Conservation (phyloP, 2,329 filamentous ascomycete species). For the Didymella lethalis region DNA sequence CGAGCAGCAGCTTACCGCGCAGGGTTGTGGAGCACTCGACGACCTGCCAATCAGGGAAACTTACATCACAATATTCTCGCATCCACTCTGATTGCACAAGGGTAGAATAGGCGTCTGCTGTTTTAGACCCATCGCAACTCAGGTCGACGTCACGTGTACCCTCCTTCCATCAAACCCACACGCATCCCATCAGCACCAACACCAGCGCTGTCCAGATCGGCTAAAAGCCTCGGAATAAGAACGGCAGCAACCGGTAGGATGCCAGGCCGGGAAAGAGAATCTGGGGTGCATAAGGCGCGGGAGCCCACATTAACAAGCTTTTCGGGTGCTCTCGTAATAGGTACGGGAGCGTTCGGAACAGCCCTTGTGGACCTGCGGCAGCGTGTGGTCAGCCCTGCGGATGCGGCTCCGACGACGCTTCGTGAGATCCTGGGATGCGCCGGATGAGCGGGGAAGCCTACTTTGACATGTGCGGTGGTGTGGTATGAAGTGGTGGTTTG, state of each 20-base stretch:
- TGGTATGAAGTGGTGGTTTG: too few relatives aligned
- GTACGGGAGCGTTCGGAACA: conserved; percentile 6
- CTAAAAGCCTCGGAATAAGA: not conserved
- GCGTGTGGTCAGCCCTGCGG: not conserved
- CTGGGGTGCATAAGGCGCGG: conserved; percentile 4
- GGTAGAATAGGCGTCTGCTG: too few relatives aligned
- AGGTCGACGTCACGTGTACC: not conserved
- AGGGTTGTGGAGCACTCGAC: not conserved
- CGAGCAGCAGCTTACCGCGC: not conserved
- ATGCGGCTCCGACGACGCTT: conserved; percentile 5
- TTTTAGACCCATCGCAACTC: too few relatives aligned
- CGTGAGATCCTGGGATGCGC: not conserved
- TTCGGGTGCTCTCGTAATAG: conserved; percentile 14
- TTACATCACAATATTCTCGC: too few relatives aligned
- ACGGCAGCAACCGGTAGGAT: not conserved
- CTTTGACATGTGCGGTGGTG: too few relatives aligned
- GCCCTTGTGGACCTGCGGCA: not conserved
- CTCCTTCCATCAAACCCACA: not conserved
- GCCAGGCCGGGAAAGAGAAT: not conserved
- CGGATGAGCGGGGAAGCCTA: conserved; percentile 3
- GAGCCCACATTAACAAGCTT: conserved; percentile 8
- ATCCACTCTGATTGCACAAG: too few relatives aligned
- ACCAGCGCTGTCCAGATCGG: not conserved
- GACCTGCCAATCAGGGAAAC: not conserved
- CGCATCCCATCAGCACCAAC: not conserved